Evolutionary conservation across 1,284 basidiomycete species (phyloP), one percentile per base, ranked within the genome.

Genomic region (Rhodotorula sp.): DNA sequence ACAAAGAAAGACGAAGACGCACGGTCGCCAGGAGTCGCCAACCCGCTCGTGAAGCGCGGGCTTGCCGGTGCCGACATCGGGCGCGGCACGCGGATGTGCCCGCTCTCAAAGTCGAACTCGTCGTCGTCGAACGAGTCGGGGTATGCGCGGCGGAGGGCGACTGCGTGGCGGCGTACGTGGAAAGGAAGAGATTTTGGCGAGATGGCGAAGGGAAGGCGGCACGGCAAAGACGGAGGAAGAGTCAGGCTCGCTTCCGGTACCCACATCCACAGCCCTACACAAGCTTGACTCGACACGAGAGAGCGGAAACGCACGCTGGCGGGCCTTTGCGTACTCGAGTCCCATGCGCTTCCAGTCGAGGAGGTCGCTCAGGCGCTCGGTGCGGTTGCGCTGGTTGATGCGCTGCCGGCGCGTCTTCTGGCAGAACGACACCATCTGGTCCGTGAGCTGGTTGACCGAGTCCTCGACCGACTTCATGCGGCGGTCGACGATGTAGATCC

Each of bases 261-360:
- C 2, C 34, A 34, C 34, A 34, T 34, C 34, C 34, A 34, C 34
- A 34, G 34, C 34, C 34, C 34, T 34, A 34, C 3, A 34, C 34
- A 25, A 8, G 9, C 8, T 27, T 1, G 5, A 12, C 14, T 12
- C 5, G 2, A 25, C 23, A 19, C 9, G 27, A 25, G 10, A 7
- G 3, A 19, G 16, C 2, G 3, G 5, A 2, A 23, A 68, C 42
- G 93, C 93, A 67, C 98, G 85, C 83, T 97, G 94, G 62, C 96
- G 85, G 50, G 93, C 91, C 85, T 97, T 99, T 80, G 90, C 90
- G 82, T 99, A 99, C 82, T 99, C 96, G 76, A 98, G 88, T 8
- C 96, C 96, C 42, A 99, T 70, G 78, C 94, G 93, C 85, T 99
- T 99, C 96, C 96, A 98, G 82, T 99, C 96, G 71, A 99, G 85